Percentiles rank a stretch among this genome's conserved stretches.
Evolutionary conservation across 768 basidiomycete genomes (phyloP).

Genomic region (Lentinula sp.): DNA sequence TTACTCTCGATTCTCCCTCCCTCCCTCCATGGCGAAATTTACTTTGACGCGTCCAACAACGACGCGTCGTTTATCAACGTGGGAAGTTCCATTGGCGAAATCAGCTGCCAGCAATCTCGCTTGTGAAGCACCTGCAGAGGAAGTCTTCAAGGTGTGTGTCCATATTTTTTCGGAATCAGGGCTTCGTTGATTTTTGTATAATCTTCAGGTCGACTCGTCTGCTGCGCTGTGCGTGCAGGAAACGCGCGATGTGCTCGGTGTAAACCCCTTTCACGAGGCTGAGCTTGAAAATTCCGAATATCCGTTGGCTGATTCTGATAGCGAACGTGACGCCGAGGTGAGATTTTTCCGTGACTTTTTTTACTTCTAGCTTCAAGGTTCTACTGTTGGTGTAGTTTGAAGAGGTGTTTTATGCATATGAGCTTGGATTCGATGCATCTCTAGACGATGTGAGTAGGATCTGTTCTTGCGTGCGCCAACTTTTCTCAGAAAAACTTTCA

Average conservation of each 20-base stretch:
- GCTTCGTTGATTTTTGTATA: background rate
- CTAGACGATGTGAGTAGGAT: background rate
- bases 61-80: conserved; percentile 5
- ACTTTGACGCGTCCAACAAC: background rate
- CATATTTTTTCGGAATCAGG: background rate
- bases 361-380: background rate
- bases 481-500: background rate
- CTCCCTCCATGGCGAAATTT: background rate
- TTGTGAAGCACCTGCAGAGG: background rate
- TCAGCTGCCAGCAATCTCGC: background rate
- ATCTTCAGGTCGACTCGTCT: background rate
- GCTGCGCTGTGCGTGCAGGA: background rate
- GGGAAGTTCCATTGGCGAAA: conserved; percentile 4
- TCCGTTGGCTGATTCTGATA: background rate
- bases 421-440: background rate
- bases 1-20: background rate
- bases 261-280: background rate
- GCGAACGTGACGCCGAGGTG: background rate
- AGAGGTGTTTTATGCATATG: background rate
- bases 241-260: conserved; percentile 1
- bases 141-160: background rate
- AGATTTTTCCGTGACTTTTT: background rate
- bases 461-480: background rate
- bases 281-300: background rate
- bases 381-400: background rate